Evolutionary conservation across 2,329 filamentous ascomycete species (phyloP), one percentile per base, ranked within the genome.

Genomic region (Leptographium wingfieldii): DNA sequence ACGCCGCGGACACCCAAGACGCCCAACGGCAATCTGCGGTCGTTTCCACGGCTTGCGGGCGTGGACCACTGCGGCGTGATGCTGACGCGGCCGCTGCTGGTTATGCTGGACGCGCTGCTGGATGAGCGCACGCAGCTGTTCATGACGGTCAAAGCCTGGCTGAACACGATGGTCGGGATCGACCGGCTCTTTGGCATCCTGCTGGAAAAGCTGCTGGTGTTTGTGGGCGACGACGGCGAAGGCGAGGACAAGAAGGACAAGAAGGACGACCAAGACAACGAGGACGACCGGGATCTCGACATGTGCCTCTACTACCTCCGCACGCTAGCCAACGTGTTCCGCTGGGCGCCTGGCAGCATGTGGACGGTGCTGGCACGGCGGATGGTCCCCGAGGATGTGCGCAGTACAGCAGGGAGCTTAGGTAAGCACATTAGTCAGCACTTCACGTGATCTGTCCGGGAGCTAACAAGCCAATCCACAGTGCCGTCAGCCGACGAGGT

Each of bases 101-200:
- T 95, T 12, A 79, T 95, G 63, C 76, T 97, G 31, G 92, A 97
- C 71, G 80, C 86, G 1, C 76, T 97, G 1, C 73, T 82, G 22
- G 86, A 92, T 61, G 85, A 90, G 62, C 79, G 82, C 25, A 86
- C 84, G 2, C 88, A 92, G 66, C 75, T 87, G 16, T 90, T 86
- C 63, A 86, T 90, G 72, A 86, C 87, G 31, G 83, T 90, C 48
- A 87, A 86, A 66, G 84, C 82, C 56, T 96, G 92, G 92, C 77
- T 97, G 3, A 86, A 88, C 66, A 85, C 70, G 60, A 77, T 84
- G 66, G 71, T 82, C 60, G 82, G 83, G 3, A 78, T 85, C 63
- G 83, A 87, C 64, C 83, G 82, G 63, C 71, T 88, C 0, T 85
- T 87, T 63, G 72, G 80, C 51, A 72, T 86, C 1, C 80, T 88